Base-by-base conservation (phyloP, 2,329 filamentous ascomycete genomes). In the Phaeosphaeriaceae sp. region DNA sequence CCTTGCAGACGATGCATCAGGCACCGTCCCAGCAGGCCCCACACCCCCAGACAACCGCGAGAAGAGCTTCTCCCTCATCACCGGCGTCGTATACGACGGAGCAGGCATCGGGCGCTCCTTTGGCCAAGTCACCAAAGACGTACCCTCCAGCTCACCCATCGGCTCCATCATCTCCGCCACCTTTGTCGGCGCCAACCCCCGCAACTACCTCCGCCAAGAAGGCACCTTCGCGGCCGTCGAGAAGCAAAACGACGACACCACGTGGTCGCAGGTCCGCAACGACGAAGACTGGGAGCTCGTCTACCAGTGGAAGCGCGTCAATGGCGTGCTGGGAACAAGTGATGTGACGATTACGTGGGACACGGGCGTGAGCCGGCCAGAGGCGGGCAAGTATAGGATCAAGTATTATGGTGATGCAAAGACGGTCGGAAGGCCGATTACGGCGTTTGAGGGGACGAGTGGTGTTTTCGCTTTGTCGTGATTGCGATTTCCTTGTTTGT, bases 341-440 rank as follows among this genome's bases (percentile, higher is more conserved):
- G 88, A 94, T 73, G 94, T 93, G 1, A 88, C 84, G 9, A 84
- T 97, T 54, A 85, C 85, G 50, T 98, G 94, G 94, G 91, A 94
- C 78, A 89, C 91, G 32, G 61, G 73, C 30, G 84, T 84, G 21
- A 81, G 83, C 1, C 52, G 60, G 63, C 74, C 55, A 56, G 78
- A 63, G 60, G 74, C 77, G 0, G 94, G 94, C 0, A 87, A 85
- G 49, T 98, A 97, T 78, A 83, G 93, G 23, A 78, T 97, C 48
- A 87, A 84, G 79, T 98, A 97, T 73, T 94, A 89, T 78, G 94
- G 94, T 0, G 93, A 97, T 78, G 83, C 87, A 2, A 97, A 94
- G 85, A 82, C 82, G 6, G 67, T 72, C 85, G 26, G 86, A 83
- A 1, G 88, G 89, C 78, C 70, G 0, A 88, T 95, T 42, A 86